Evolutionary conservation across 2,329 filamentous ascomycete species (phyloP).

Genomic region (Lecanicillium sp.): DNA sequence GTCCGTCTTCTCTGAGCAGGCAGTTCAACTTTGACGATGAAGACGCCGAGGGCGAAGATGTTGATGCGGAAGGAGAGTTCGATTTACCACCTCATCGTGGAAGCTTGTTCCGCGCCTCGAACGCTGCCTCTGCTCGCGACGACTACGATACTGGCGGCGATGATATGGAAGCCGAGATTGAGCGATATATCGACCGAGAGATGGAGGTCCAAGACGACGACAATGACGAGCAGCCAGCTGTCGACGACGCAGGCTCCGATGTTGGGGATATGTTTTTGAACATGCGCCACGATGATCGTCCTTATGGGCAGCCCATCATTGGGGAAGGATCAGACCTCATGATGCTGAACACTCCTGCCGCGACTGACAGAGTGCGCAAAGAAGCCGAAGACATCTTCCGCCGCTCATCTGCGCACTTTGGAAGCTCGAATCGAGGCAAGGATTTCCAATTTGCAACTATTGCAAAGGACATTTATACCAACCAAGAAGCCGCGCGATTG

Average conservation of each 20-base stretch:
- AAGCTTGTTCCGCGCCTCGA: slow-evolving; percentile 23
- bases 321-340: slow-evolving; percentile 43
- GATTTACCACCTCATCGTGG: slow-evolving; percentile 23
- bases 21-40: slow-evolving; percentile 26
- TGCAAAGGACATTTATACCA: slow-evolving; percentile 58
- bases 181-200: slow-evolving; percentile 23
- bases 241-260: slow-evolving; percentile 29
- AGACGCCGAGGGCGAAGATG: slow-evolving; percentile 21
- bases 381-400: slow-evolving; percentile 50
- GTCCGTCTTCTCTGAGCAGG: slow-evolving; percentile 44
- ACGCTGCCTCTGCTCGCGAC: slow-evolving; percentile 9
- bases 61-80: slow-evolving; percentile 25
- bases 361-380: slow-evolving; percentile 40
- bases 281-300: slow-evolving; percentile 33
- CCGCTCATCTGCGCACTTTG: slow-evolving; percentile 39
- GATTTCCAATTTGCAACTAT: slow-evolving; percentile 61
- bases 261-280: slow-evolving; percentile 42
- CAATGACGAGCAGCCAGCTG: slow-evolving; percentile 29
- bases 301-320: slow-evolving; percentile 28
- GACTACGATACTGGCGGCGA: slow-evolving; percentile 20
- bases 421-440: slow-evolving; percentile 33
- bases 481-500: slow-evolving; percentile 49
- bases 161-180: slow-evolving; percentile 26
- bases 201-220: slow-evolving; percentile 27
- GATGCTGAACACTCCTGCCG: slow-evolving; percentile 47